Evolutionary conservation across 176 grass and related monocot genomes (phyloP).

Genomic region (Echinochloa phyllopogon): DNA sequence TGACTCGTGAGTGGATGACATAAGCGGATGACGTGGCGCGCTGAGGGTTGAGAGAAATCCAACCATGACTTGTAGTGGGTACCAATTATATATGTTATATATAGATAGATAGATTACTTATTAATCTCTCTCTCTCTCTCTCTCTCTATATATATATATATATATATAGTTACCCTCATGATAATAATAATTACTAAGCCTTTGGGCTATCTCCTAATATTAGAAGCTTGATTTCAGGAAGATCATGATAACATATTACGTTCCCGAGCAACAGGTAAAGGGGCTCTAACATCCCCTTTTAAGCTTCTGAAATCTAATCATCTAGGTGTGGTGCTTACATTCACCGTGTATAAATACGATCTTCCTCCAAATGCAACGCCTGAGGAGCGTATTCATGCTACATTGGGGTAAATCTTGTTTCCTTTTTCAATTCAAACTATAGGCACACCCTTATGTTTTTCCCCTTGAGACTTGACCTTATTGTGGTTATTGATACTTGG

Average conservation of each 20-base stretch:
- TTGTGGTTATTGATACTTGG: slow-evolving; percentile 40
- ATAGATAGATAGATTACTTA: too few relatives aligned
- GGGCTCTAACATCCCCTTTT: slow-evolving; percentile 76
- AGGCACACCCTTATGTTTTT: not conserved
- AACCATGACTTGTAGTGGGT: too few relatives aligned
- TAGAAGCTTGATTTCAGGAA: slow-evolving; percentile 55
- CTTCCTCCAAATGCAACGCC: slow-evolving; percentile 59
- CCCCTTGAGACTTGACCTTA: slow-evolving; percentile 1
- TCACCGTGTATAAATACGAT: slow-evolving; percentile 77
- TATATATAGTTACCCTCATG: not conserved
- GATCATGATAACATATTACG: slow-evolving; percentile 77
- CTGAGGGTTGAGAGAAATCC: too few relatives aligned
- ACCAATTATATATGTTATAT: too few relatives aligned
- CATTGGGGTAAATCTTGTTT: slow-evolving; percentile 60
- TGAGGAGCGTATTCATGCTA: slow-evolving; percentile 65
- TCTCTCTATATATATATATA: too few relatives aligned
- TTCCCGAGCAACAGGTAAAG: slow-evolving; percentile 70
- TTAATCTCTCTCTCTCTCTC: not conserved
- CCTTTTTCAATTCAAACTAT: not conserved
- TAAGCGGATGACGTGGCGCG: too few relatives aligned
- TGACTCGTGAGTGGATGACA: too few relatives aligned
- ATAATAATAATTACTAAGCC: not conserved
- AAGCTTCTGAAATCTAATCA: slow-evolving; percentile 79
- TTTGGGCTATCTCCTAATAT: not conserved
- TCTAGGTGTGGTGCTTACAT: slow-evolving; percentile 83